A percentile compares a stretch with the other conserved stretches of the same genome.
Conservation (phyloP, 306 rosid species). For the Rosa rugosa region DNA sequence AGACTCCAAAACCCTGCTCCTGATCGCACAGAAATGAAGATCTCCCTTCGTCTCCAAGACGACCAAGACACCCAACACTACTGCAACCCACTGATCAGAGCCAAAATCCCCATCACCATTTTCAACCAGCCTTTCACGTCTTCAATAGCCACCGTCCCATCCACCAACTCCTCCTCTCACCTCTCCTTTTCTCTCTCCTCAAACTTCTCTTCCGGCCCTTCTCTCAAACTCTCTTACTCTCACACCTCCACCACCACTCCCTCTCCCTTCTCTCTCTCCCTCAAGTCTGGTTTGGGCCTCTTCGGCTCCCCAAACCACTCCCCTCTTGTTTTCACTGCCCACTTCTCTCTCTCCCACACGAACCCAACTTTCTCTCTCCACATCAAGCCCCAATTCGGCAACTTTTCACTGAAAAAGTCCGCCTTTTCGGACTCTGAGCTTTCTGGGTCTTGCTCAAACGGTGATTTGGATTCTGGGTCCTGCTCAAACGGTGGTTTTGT, state of each 20-base stretch:
- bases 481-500: conserved; percentile 23
- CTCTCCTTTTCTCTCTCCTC: conserved; percentile 69
- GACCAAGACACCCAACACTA: conserved; percentile 32
- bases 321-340: conserved; percentile 73
- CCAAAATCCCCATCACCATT: conserved; percentile 66
- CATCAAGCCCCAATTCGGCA: conserved; percentile 71
- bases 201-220: conserved; percentile 57
- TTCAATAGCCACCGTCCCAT: conserved; percentile 34
- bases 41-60: conserved; percentile 58
- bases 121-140: conserved; percentile 65
- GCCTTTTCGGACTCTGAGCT: conserved; percentile 42
- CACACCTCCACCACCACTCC: conserved; percentile 46
- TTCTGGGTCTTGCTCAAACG: conserved; percentile 28
- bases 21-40: conserved; percentile 45
- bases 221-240: conserved; percentile 50
- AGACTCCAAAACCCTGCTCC: not conserved
- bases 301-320: conserved; percentile 72
- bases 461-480: conserved; percentile 26
- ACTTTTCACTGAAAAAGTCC: conserved; percentile 60
- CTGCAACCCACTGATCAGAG: conserved; percentile 36
- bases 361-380: conserved; percentile 70
- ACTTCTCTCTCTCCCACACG: conserved; percentile 52
- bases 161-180: conserved; percentile 44
- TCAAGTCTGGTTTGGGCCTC: conserved; percentile 80
- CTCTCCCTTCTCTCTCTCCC: conserved; percentile 63